Base-by-base conservation (phyloP, 192 early-diverging fungal genomes). In the Backusella parvicylindrica region DNA sequence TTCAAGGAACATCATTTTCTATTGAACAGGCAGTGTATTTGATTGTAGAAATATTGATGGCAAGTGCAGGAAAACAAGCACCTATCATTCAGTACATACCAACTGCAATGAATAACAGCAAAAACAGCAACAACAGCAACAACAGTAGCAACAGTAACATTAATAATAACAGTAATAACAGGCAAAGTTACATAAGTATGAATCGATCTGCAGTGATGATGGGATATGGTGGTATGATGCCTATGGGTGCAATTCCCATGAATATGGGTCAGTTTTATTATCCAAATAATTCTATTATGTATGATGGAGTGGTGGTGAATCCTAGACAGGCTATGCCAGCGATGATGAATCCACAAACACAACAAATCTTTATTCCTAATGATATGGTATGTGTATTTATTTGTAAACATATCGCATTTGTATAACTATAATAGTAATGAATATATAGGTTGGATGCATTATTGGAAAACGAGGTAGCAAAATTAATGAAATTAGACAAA, bases 381-480 rank as follows among this genome's bases (percentile, higher is more conserved):
- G 89, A 90, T 36, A 85, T 91, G 83, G 38, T 32, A 49, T 60
- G 53, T 53, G n/a, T 50, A 21, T 18, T 8, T 11, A 26, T 60
- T 60, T 41, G 12, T 50, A n/a, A n/a, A n/a, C n/a, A 30, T 50
- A 32, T 28, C 64, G 9, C 18, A 37, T 63, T 66, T 40, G 47
- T 3, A 47, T 40, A 16, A 21, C 32, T 16, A 31, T 31, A 38
- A 32, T 40, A 64, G 21, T 2, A 8, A 2, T 50, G 2, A 30
- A 7, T 64, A 18, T 47, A 26, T 68, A 80, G 89, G 93, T 94
- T 53, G 97, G 97, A 16, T 94, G 92, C 72, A 94, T 99, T 72
- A 99, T 99, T 83, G 97, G 97, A 75, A 97, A 96, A 79, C 89
- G 90, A 23, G 96, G 95, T 28, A 85, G 85, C 30, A 91, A 91